Conservation (phyloP, 2,329 filamentous ascomycete species). For the Penicillium sp. region DNA sequence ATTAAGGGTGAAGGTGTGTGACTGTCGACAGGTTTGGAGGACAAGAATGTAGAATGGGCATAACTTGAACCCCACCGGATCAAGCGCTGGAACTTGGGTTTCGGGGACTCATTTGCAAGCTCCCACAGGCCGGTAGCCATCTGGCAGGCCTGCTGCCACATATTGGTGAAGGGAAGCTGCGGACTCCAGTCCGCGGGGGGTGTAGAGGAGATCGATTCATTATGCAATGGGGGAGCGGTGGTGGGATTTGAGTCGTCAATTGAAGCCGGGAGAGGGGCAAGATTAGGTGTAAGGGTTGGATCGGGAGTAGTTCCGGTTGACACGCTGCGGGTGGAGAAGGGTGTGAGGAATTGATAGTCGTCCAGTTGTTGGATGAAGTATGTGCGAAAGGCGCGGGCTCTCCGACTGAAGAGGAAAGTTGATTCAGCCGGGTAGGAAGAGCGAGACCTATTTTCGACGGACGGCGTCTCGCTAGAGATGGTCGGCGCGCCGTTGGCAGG, state of each 20-base stretch:
- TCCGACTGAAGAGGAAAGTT: slow-evolving; percentile 27
- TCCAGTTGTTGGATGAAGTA: slow-evolving; percentile 32
- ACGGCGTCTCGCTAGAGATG: slow-evolving; percentile 18
- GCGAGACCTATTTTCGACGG: slow-evolving; percentile 21
- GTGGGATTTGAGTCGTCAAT: slow-evolving; percentile 2
- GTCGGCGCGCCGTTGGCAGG: slow-evolving; percentile 5
- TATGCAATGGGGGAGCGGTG: background rate
- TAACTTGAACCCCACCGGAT: slow-evolving; percentile 2
- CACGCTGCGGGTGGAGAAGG: slow-evolving; percentile 21
- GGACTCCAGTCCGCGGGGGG: background rate
- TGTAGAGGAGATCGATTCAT: slow-evolving; percentile 6
- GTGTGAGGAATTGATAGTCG: slow-evolving; percentile 25
- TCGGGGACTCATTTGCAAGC: slow-evolving; percentile 1
- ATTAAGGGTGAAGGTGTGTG: background rate
- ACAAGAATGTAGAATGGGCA: slow-evolving; percentile 1
- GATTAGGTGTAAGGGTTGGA: slow-evolving; percentile 14
- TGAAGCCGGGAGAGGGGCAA: slow-evolving; percentile 10
- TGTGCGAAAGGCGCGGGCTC: slow-evolving; percentile 32
- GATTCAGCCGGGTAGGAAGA: slow-evolving; percentile 18
- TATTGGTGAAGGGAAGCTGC: slow-evolving; percentile 12
- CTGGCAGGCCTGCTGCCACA: slow-evolving; percentile 38
- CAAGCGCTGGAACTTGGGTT: background rate
- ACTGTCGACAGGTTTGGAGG: background rate
- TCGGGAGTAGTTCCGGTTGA: slow-evolving; percentile 5
- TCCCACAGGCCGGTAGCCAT: slow-evolving; percentile 15